phyloP scores from a whole-genome alignment of 2,329 filamentous ascomycete genomes.

The Colletotrichum tropicale region DNA sequence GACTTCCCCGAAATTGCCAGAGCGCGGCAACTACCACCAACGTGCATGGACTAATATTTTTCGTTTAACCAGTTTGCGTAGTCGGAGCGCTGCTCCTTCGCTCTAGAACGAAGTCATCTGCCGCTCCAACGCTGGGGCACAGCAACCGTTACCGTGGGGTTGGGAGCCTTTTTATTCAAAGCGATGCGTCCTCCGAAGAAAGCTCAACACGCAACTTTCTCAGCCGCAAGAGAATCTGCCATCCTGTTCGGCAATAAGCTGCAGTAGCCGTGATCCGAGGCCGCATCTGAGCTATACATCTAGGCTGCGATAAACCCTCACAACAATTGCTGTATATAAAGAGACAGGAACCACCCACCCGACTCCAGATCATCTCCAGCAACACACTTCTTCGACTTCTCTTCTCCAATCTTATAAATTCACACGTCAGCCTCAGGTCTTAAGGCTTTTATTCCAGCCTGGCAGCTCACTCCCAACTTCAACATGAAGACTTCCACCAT shows the following conservation, averaged over 20 bases:
- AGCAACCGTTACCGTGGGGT: background rate
- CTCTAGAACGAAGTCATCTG: background rate
- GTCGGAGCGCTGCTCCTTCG: background rate
- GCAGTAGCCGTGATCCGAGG: background rate
- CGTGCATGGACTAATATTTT: background rate
- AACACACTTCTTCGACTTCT: background rate
- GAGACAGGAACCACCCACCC: background rate
- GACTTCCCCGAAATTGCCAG: background rate
- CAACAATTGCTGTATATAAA: rapidly evolving
- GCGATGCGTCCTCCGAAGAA: background rate
- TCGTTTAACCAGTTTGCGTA: background rate
- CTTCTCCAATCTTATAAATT: background rate
- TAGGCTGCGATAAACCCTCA: background rate
- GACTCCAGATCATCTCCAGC: background rate
- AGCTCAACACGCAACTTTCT: background rate
- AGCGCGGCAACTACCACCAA: background rate
- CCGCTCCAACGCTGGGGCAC: background rate
- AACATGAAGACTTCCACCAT: conserved; percentile 9
- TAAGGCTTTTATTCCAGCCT: background rate
- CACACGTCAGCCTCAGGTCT: background rate
- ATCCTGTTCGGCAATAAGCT: background rate
- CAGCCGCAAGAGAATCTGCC: background rate
- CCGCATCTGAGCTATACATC: background rate
- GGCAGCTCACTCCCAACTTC: background rate
- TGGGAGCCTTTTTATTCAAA: background rate